Conservation (phyloP, 345 rosid species). For the Xanthoceras sorbifolium region DNA sequence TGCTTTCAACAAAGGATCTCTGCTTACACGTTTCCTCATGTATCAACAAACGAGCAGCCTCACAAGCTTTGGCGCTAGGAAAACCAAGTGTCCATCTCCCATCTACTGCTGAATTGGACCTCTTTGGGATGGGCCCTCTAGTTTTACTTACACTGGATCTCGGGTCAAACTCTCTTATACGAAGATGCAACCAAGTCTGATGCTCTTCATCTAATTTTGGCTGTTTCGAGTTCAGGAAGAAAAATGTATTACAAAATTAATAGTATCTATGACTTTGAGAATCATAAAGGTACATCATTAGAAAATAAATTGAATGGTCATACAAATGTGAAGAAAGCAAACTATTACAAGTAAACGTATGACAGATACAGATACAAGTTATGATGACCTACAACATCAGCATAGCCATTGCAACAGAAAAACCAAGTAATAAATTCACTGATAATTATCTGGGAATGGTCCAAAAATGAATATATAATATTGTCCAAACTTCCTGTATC, state of each 20-base stretch:
- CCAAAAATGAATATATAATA: not conserved
- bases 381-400: not conserved
- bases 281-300: not conserved
- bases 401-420: not conserved
- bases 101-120: conserved; percentile 33
- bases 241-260: not conserved
- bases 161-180: conserved; percentile 57
- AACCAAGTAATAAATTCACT: not conserved
- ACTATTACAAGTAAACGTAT: not conserved
- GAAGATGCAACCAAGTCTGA: conserved; percentile 62
- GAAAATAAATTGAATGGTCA: not conserved
- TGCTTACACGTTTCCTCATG: conserved; percentile 49
- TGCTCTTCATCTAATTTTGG: conserved; percentile 57
- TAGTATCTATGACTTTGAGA: not conserved
- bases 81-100: conserved; percentile 73
- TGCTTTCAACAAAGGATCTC: conserved; percentile 40
- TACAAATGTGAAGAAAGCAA: not conserved
- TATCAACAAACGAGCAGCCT: conserved; percentile 44
- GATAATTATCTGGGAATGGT: not conserved
- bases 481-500: not conserved
- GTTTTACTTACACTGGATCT: conserved; percentile 32
- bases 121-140: conserved; percentile 22
- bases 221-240: conserved; percentile 32
- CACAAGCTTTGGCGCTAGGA: conserved; percentile 44
- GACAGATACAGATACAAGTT: not conserved